Percentiles rank a stretch among this genome's conserved stretches.
phyloP scores from a whole-genome alignment of 2,329 filamentous ascomycete genomes.

The Beauveria rudraprayagi region DNA sequence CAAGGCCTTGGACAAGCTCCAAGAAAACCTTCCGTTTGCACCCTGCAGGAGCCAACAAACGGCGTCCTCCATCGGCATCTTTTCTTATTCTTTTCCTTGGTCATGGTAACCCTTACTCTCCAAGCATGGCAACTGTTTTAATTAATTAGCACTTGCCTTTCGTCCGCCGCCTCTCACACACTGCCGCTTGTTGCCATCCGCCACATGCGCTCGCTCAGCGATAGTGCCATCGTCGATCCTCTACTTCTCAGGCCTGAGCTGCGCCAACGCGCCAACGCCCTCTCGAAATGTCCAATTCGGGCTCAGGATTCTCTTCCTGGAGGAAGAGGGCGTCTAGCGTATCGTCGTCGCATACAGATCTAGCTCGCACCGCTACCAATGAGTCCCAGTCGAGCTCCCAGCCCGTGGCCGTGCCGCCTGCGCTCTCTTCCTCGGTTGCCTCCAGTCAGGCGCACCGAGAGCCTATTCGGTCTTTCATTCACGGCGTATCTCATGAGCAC shows the following conservation, averaged over 20 bases:
- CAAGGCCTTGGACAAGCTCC: background rate
- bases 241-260: background rate
- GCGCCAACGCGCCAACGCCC: background rate
- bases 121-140: background rate
- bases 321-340: slow-evolving; percentile 32
- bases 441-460: slow-evolving; percentile 43
- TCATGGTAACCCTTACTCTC: background rate
- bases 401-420: slow-evolving; percentile 14
- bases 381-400: slow-evolving; percentile 15
- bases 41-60: background rate
- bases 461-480: slow-evolving; percentile 64
- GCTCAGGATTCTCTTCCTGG: slow-evolving; percentile 41
- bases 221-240: background rate
- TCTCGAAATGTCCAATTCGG: slow-evolving; percentile 37
- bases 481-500: slow-evolving; percentile 53
- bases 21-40: slow-evolving; percentile 8
- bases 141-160: background rate
- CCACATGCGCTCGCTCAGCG: background rate
- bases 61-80: background rate
- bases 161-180: background rate
- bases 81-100: background rate
- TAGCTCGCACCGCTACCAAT: slow-evolving; percentile 16
- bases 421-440: slow-evolving; percentile 32
- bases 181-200: background rate
- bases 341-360: slow-evolving; percentile 26